Evolutionary conservation across 179 eudicot species (phyloP).

Genomic region (Patellifolia procumbens): DNA sequence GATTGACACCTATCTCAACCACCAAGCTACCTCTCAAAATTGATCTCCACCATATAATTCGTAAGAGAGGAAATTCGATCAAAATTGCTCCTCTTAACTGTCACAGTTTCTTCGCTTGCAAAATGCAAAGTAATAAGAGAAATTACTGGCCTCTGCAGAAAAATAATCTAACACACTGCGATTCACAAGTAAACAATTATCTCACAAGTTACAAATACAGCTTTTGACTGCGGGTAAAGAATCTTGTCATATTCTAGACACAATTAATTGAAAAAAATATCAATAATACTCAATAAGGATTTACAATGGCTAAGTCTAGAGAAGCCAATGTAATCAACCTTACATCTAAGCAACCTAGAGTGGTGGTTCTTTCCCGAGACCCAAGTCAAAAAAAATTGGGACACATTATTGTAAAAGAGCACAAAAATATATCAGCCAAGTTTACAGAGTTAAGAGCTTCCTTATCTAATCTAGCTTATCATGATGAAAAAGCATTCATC

Average conservation of each 20-base stretch:
- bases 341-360: not conserved
- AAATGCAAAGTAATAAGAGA: not conserved
- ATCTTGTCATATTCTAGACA: not conserved
- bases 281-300: not conserved
- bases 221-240: not conserved
- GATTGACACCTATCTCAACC: not conserved
- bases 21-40: not conserved
- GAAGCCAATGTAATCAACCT: not conserved
- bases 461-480: too few species aligned
- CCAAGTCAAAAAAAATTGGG: not conserved
- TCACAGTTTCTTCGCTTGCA: not conserved
- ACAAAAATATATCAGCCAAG: too few species aligned
- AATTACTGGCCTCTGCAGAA: not conserved
- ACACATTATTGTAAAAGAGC: not conserved
- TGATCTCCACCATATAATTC: conserved; percentile 7
- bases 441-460: too few species aligned
- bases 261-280: not conserved
- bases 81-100: not conserved
- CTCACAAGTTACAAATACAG: not conserved
- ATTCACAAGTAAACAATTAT: not conserved
- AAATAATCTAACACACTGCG: not conserved
- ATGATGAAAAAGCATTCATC: too few species aligned
- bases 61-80: not conserved
- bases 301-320: not conserved
- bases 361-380: not conserved